phyloP scores from a whole-genome alignment of 1,284 basidiomycete genomes.

The Ustilago xerochloae region DNA sequence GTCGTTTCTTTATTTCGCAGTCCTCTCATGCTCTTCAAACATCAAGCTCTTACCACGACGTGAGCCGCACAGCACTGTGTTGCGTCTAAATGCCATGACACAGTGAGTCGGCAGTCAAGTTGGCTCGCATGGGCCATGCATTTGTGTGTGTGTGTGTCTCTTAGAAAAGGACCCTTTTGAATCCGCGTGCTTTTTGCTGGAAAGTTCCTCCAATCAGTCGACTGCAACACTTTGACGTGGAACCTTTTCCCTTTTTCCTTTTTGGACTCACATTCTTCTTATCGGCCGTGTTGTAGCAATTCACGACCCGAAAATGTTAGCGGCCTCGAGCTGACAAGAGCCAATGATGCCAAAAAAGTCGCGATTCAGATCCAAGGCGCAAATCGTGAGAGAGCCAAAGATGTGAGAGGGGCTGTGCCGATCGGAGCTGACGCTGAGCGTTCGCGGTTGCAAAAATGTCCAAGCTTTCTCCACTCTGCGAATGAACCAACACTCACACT shows the following conservation, averaged over 20 bases:
- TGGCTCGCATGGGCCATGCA: background rate
- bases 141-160: no score
- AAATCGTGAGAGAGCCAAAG: background rate
- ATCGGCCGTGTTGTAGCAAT: constrained; percentile 17
- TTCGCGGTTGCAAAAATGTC: constrained; percentile 9
- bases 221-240: constrained; percentile 27
- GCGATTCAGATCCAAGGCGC: background rate
- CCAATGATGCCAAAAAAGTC: background rate
- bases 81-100: no score
- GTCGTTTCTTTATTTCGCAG: no score
- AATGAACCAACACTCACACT: constrained; percentile 20
- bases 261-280: no score
- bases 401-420: constrained; percentile 27
- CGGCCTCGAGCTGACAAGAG: background rate
- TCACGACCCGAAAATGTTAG: background rate
- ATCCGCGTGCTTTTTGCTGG: constrained; percentile 17
- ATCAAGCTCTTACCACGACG: no score
- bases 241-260: constrained; percentile 13
- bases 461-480: constrained; percentile 29
- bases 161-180: no score
- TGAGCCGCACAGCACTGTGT: no score
- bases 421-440: constrained; percentile 25
- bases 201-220: constrained; percentile 12
- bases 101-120: no score
- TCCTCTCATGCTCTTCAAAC: no score